phyloP scores from a whole-genome alignment of 345 rosid species.

The Salix arbutifolia region DNA sequence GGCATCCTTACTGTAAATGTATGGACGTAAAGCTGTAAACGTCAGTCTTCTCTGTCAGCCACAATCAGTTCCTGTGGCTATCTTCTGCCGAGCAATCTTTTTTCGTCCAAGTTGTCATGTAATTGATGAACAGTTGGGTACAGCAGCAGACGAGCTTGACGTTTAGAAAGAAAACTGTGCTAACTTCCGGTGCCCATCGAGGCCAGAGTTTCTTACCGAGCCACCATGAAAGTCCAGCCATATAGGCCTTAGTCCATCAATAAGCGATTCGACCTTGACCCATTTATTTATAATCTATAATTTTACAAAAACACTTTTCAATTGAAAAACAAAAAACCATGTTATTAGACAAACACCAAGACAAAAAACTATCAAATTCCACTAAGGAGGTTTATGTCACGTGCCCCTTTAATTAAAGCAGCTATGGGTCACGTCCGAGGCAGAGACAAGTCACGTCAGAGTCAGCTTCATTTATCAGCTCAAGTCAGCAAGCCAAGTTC shows the following conservation, averaged over 20 bases:
- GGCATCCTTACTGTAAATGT: too few species aligned
- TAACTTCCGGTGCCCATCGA: background rate
- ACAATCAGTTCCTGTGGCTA: background rate
- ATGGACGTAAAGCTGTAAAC: conserved; percentile 94
- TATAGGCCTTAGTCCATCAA: background rate
- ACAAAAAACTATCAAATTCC: too few species aligned
- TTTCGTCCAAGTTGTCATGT: background rate
- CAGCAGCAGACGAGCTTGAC: conserved; percentile 4
- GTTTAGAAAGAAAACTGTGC: background rate
- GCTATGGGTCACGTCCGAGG: too few species aligned
- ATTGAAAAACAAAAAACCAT: too few species aligned
- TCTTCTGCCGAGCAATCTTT: background rate
- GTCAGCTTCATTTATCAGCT: too few species aligned
- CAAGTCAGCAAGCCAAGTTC: too few species aligned
- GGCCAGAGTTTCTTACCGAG: background rate
- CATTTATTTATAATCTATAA: too few species aligned
- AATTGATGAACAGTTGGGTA: background rate
- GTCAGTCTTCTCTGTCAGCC: conserved; percentile 82
- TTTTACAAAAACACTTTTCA: too few species aligned
- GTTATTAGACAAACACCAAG: too few species aligned
- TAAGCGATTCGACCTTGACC: background rate
- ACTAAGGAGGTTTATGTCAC: too few species aligned
- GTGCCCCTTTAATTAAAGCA: too few species aligned
- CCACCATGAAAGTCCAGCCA: conserved; percentile 1
- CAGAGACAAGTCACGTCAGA: too few species aligned